These are phyloP conservation scores for Coffea eugenioides DNA, from an alignment of 257 asterid genomes.

Conservation along the genomic window DNA sequence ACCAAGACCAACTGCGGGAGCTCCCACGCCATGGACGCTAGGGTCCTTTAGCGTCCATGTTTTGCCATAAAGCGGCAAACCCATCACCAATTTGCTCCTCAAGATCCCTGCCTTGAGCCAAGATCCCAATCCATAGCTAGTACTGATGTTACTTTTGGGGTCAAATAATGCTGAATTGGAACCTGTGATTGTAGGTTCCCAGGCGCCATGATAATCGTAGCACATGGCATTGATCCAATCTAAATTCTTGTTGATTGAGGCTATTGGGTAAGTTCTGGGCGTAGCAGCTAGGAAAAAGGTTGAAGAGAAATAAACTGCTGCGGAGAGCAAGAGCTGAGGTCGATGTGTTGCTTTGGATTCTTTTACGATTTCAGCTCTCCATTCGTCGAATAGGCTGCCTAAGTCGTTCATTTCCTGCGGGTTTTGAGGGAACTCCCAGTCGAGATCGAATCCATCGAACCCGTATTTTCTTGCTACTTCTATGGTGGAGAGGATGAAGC, in stretches of 20 bases:
- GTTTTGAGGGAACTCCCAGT: slow-evolving; percentile 70
- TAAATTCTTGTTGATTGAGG: slow-evolving; percentile 46
- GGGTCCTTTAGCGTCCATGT: slow-evolving; percentile 72
- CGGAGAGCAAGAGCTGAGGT: slow-evolving; percentile 63
- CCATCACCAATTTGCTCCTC: slow-evolving; percentile 60
- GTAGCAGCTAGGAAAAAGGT: slow-evolving; percentile 38
- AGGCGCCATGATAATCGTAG: slow-evolving; percentile 70
- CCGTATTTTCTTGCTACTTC: slow-evolving; percentile 54
- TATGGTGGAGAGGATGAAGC: slow-evolving; percentile 62
- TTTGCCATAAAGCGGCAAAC: slow-evolving; percentile 71
- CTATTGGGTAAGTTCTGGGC: slow-evolving; percentile 50
- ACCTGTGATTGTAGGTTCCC: slow-evolving; percentile 63
- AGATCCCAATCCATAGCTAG: slow-evolving; percentile 59
- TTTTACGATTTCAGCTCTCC: slow-evolving; percentile 53
- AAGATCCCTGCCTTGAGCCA: slow-evolving; percentile 69
- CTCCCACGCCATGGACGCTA: slow-evolving; percentile 44
- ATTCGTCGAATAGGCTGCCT: slow-evolving; percentile 43
- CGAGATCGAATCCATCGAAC: slow-evolving; percentile 78
- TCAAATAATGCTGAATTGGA: slow-evolving; percentile 72
- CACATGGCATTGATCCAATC: slow-evolving; percentile 80
- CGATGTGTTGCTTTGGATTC: slow-evolving; percentile 33
- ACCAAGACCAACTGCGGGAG: slow-evolving; percentile 65
- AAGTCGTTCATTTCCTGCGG: slow-evolving; percentile 55
- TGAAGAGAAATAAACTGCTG: slow-evolving; percentile 75
- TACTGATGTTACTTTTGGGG: slow-evolving; percentile 53